A percentile compares a stretch with the other conserved stretches of the same genome.
Conservation (phyloP, 1,284 basidiomycete genomes). For the Taiwanofungus camphoratus region DNA sequence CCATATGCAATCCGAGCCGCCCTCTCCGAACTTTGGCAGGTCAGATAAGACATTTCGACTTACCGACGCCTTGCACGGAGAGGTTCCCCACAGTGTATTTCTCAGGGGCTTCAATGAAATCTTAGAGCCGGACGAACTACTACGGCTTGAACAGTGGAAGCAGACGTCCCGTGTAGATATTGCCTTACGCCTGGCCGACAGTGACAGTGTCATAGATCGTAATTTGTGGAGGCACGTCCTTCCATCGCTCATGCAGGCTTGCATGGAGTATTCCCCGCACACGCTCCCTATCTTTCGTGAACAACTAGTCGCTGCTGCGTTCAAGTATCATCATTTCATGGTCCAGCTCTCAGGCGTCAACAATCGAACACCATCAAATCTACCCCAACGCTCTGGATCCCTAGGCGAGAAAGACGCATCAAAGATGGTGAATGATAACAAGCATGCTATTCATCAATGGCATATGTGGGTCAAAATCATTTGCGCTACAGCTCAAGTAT, state of each 20-base stretch:
- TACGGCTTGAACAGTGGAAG: constrained; percentile 59
- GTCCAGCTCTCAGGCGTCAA: constrained; percentile 62
- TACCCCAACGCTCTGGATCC: constrained; percentile 34
- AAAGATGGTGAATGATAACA: constrained; percentile 57
- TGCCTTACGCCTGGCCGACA: constrained; percentile 61
- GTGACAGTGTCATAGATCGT: constrained; percentile 56
- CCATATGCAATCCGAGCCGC: constrained; percentile 34
- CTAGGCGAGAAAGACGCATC: constrained; percentile 44
- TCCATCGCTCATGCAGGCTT: constrained; percentile 53
- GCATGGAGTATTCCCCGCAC: constrained; percentile 41
- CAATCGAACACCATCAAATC: constrained; percentile 40
- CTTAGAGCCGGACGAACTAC: constrained; percentile 51
- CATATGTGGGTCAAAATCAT: constrained; percentile 80
- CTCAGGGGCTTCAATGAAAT: constrained; percentile 64
- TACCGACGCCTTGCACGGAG: constrained; percentile 47
- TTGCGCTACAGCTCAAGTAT: constrained; percentile 71
- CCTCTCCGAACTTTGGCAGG: constrained; percentile 22
- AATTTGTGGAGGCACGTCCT: constrained; percentile 69
- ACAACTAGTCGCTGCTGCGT: constrained; percentile 56
- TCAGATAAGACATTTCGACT: constrained; percentile 32
- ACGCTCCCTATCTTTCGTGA: constrained; percentile 52
- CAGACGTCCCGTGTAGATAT: constrained; percentile 46
- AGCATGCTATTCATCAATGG: constrained; percentile 78
- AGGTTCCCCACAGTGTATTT: constrained; percentile 35
- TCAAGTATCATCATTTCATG: constrained; percentile 64